phyloP scores from a whole-genome alignment of 352 stramenopile genomes.

The Phytophthora cactorum region DNA sequence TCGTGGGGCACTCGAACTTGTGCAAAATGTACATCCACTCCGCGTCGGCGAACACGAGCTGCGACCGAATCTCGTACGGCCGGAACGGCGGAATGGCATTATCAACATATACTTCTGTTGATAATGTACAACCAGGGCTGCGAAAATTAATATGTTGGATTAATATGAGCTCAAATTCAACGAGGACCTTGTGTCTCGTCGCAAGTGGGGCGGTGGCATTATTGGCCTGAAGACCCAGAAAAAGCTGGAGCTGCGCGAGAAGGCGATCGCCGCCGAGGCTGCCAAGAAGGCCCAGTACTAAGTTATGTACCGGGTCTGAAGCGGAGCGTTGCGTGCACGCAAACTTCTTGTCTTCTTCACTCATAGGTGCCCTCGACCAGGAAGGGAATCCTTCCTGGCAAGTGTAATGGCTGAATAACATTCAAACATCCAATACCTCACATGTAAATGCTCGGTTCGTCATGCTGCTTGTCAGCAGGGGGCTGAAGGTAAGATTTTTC shows the following conservation, averaged over 20 bases:
- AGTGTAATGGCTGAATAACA: slow-evolving; percentile 56
- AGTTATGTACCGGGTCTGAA: slow-evolving; percentile 25
- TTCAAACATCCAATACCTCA: slow-evolving; percentile 22
- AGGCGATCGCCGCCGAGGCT: slow-evolving; percentile 96
- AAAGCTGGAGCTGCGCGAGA: slow-evolving; percentile 98
- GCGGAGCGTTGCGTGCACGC: slow-evolving; percentile 15
- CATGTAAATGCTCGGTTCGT: too few relatives aligned
- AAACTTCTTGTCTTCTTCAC: slow-evolving; percentile 16
- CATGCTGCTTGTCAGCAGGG: slow-evolving; percentile 17
- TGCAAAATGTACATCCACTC: slow-evolving; percentile 69
- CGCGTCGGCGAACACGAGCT: slow-evolving; percentile 53
- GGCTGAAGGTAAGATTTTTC: slow-evolving; percentile 55
- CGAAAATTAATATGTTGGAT: too few relatives aligned
- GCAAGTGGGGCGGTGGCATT: slow-evolving; percentile 99
- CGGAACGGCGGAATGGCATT: slow-evolving; percentile 55
- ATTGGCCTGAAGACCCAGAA: slow-evolving; percentile 99
- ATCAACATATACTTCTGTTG: too few relatives aligned
- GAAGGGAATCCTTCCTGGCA: slow-evolving; percentile 20
- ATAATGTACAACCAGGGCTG: too few relatives aligned
- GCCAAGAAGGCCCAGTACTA: slow-evolving; percentile 99
- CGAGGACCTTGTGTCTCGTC: slow-evolving; percentile 89
- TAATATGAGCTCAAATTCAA: slow-evolving; percentile 92
- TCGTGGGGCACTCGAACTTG: slow-evolving; percentile 65
- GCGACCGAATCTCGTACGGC: slow-evolving; percentile 63
- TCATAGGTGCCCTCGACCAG: slow-evolving; percentile 38